Evolutionary conservation across 75 land plant genomes (phyloP), one percentile per base, ranked within the genome.

Genomic region (Cryptomeria japonica): DNA sequence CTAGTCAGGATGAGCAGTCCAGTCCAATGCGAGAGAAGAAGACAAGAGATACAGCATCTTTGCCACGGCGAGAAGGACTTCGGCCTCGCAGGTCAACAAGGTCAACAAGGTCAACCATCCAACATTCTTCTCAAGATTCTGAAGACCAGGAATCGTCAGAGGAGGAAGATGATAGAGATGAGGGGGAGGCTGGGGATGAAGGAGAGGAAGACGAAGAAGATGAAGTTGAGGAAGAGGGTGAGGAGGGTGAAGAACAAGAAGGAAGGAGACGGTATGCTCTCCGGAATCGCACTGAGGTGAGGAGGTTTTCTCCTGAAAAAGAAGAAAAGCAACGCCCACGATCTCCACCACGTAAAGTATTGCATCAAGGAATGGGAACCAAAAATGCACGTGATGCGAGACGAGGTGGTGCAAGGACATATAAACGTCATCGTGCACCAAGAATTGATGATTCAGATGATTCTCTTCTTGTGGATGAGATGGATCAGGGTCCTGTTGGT

Each of bases 391-490:
- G 95, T 76, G 97, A 98, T 86, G 91, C 92, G 2, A 93, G 95
- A 83, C 94, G 94, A 86, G 92, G 95, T 80, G 95, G 94, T 46
- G 90, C 93, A 68, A 88, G 97, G 78, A 92, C 92, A 15, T 94
- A 94, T 86, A 97, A 96, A 73, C 93, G 99, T 9, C 94, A 93
- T 89, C 98, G 99, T 18, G 41, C 96, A 18, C 31, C 92, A 64
- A 90, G 94, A 84, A 90, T 88, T 80, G 99, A 97, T 39, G 99
- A 98, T 86, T 98, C 99, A 49, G 99, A 98, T 89, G 99, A 98
- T 78, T 98, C 99, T n/a, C 97, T 98, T 87, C 94, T 98, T 87
- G 99, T 98, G 87, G 99, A 98, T 92, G 99, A 98, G 91, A 58
- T 97, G 85, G 99, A 95, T 84, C 95, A 95, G 88, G 97, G 95